A percentile compares a stretch with the other conserved stretches of the same genome.
phyloP scores from a whole-genome alignment of 768 basidiomycete species.

The Podaxis sp. region DNA sequence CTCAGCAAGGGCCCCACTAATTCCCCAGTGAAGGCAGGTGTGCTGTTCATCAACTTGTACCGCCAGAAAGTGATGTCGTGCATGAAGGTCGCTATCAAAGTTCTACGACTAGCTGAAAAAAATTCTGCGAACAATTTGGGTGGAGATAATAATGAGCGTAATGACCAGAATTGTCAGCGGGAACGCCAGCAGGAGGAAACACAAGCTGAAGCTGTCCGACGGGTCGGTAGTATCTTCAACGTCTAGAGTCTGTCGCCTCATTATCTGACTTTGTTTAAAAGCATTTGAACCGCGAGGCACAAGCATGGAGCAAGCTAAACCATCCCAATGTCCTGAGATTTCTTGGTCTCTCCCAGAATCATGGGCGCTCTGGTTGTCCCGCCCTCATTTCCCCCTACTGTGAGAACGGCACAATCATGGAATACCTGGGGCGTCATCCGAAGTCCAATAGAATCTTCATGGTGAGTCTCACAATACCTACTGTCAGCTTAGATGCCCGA shows the following conservation, averaged over 20 bases:
- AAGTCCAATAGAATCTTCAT: conserved; percentile 6
- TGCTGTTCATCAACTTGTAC: too few relatives aligned
- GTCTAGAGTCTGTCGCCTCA: background rate
- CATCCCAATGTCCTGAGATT: conserved; percentile 21
- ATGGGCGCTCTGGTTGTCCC: conserved; percentile 6
- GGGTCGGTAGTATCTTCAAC: background rate
- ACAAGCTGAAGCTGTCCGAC: background rate
- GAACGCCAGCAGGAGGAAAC: too few relatives aligned
- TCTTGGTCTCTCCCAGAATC: conserved; percentile 13
- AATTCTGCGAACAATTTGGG: background rate
- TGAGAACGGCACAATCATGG: conserved; percentile 5
- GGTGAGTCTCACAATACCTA: conserved; percentile 1
- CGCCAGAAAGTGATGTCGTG: too few relatives aligned
- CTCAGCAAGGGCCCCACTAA: too few relatives aligned
- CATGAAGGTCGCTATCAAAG: conserved; percentile 20
- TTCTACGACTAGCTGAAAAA: conserved; percentile 9
- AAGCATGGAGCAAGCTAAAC: conserved; percentile 17
- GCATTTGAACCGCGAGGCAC: conserved; percentile 19
- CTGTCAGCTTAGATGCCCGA: background rate
- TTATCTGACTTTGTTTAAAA: background rate
- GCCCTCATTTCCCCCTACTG: conserved; percentile 21
- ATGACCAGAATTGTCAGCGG: too few relatives aligned
- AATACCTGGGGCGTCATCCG: conserved; percentile 16
- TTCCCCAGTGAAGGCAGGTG: too few relatives aligned
- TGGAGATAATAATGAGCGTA: too few relatives aligned